These are phyloP conservation scores for Phytophthora tentaculata DNA, from an alignment of 352 stramenopile genomes.

Conservation along the genomic window DNA sequence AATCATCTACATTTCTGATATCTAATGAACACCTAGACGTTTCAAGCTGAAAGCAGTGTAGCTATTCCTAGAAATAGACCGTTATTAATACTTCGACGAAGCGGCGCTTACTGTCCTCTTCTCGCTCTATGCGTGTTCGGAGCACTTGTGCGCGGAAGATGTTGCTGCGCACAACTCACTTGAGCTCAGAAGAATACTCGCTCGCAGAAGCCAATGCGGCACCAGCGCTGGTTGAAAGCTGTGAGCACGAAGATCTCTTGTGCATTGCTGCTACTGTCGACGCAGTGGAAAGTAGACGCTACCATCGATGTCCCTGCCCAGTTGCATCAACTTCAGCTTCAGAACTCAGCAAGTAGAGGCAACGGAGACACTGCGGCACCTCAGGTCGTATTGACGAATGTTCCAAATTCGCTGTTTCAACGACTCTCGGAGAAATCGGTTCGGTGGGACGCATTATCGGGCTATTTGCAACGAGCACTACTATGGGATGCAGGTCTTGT, in stretches of 20 bases:
- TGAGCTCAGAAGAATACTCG: constrained; percentile 25
- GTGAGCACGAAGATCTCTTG: constrained; percentile 1
- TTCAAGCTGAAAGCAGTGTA: not conserved
- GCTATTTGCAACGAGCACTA: constrained; percentile 55
- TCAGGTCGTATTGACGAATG: constrained; percentile 31
- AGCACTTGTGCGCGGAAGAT: constrained; percentile 10
- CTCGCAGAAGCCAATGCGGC: constrained; percentile 17
- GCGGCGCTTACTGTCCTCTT: constrained; percentile 29
- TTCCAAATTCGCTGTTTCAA: constrained; percentile 27
- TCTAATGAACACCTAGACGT: no score
- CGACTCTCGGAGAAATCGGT: constrained; percentile 37
- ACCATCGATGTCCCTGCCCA: constrained; percentile 33
- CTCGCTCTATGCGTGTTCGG: constrained; percentile 17
- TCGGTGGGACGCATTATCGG: constrained; percentile 41
- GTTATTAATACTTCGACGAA: constrained; percentile 34
- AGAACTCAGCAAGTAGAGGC: constrained; percentile 1
- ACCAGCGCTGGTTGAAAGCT: constrained; percentile 10
- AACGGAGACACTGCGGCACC: not conserved
- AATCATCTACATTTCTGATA: no score
- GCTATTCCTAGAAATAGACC: constrained; percentile 4
- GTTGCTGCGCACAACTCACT: constrained; percentile 27
- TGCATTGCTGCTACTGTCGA: constrained; percentile 16
- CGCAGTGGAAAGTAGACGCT: constrained; percentile 9
- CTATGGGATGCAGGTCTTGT: constrained; percentile 63
- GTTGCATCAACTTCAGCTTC: constrained; percentile 28